These are phyloP conservation scores for Myxozyma neglecta DNA, from an alignment of 805 yeast genomes.

Conservation along the genomic window DNA sequence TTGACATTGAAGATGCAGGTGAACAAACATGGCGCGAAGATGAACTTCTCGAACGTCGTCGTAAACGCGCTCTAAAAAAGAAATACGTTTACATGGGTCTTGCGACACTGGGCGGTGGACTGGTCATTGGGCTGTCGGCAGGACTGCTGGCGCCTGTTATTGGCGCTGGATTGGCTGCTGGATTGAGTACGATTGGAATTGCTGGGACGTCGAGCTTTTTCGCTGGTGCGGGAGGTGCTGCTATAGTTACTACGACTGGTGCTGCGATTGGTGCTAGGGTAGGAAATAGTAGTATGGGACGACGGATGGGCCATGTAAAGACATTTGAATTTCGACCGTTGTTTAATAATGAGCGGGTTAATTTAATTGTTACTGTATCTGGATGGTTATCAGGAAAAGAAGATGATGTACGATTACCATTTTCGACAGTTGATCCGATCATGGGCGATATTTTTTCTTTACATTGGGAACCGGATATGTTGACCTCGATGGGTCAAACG, in stretches of 20 bases:
- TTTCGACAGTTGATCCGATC: slow-evolving; percentile 93
- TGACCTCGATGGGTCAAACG: slow-evolving; percentile 93
- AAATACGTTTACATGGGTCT: slow-evolving; percentile 85
- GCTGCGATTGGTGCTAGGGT: slow-evolving; percentile 87
- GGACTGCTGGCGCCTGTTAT: slow-evolving; percentile 96
- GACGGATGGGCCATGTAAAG: slow-evolving; percentile 85
- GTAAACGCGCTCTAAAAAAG: slow-evolving; percentile 62
- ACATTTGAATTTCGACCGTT: slow-evolving; percentile 93
- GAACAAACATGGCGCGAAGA: slow-evolving; percentile 75
- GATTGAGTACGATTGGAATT: slow-evolving; percentile 90
- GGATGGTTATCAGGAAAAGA: slow-evolving; percentile 97
- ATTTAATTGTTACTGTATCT: slow-evolving; percentile 80
- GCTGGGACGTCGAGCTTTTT: slow-evolving; percentile 89
- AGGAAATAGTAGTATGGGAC: slow-evolving; percentile 80
- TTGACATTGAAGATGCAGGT: slow-evolving; percentile 81
- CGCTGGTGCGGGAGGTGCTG: slow-evolving; percentile 97
- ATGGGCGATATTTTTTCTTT: slow-evolving; percentile 95
- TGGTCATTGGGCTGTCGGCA: slow-evolving; percentile 91
- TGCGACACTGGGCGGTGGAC: slow-evolving; percentile 94
- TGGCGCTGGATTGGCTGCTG: slow-evolving; percentile 98
- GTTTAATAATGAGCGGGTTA: slow-evolving; percentile 86
- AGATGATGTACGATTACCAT: slow-evolving; percentile 95
- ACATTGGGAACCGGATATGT: slow-evolving; percentile 98
- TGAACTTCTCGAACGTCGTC: slow-evolving; percentile 62
- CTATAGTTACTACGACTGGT: slow-evolving; percentile 88